Base-by-base conservation (phyloP, 1,284 basidiomycete species). In the Cryptococcus hybrid region DNA sequence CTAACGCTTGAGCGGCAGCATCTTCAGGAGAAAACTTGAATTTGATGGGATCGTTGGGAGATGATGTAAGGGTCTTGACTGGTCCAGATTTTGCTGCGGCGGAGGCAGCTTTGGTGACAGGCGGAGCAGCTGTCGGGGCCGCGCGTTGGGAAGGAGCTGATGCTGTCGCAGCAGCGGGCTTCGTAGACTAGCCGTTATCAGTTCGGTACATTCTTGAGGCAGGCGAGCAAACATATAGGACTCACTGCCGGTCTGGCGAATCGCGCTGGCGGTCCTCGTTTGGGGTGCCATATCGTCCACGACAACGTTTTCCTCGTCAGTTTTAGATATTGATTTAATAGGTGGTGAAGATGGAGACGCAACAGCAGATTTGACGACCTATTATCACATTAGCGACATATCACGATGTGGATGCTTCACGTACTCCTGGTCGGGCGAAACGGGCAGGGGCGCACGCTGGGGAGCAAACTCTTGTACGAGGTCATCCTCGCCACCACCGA, bases 11-110 rank as follows among this genome's bases (percentile, higher is more conserved):
- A 3, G 81, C 84, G 53, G 96, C 92, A 3, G 95, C 95, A 68
- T 97, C 93, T 78, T 99, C 96, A 1, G 90, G 85, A 0, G 87
- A 87, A 75, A 91, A 92, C 62, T 88, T 90, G 78, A 86, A 98
- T 73, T 95, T 96, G 79, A 98, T 89, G 1, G 86, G 85, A 67
- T 96, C 93, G 1, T 90, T 72, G 0, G 79, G 73, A 3, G 78
- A 71, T 3, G 73, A 80, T 7, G 83, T 78, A 52, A 86, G 82
- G 38, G 83, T 78, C 69, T 87, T 89, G 1, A 81, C 76, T 5
- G 71, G 60, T 35, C 68, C 73, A 6, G 82, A 2, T 1, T 79
- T 65, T 30, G 75, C 68, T 13, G 81, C 55, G 30, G 30, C 30
- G 7, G 64, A 58, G 5, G 66, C 49, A 11, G 59, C 38, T 47